A percentile compares a stretch with the other conserved stretches of the same genome.
Evolutionary conservation across 1,139 yeast genomes (phyloP).

Genomic region (Debaryomycetaceae sp.): DNA sequence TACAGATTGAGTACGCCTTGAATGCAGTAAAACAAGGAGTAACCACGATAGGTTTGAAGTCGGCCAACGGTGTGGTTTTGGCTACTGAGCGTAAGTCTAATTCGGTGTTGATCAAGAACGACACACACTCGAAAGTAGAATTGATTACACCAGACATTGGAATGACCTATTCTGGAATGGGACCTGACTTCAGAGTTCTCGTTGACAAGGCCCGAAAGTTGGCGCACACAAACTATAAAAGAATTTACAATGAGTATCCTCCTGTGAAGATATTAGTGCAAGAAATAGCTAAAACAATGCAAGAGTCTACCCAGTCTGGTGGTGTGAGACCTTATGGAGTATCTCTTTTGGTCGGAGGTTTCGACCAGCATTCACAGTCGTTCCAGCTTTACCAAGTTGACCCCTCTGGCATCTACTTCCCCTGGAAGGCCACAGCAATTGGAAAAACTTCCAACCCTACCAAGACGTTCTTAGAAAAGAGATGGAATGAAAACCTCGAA

Average conservation of each 20-base stretch:
- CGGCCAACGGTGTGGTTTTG: conserved; percentile 92
- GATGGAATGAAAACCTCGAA: conserved; percentile 97
- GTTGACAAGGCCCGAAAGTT: conserved; percentile 91
- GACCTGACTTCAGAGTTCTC: conserved; percentile 94
- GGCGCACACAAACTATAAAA: conserved; percentile 89
- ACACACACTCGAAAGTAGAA: conserved; percentile 75
- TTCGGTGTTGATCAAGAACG: conserved; percentile 73
- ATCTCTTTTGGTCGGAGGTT: conserved; percentile 88
- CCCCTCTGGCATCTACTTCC: conserved; percentile 96
- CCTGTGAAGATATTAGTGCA: conserved; percentile 93
- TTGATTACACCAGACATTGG: conserved; percentile 93
- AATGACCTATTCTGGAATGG: conserved; percentile 97
- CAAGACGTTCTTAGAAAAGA: conserved; percentile 92
- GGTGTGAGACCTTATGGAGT: conserved; percentile 99
- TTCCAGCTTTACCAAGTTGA: conserved; percentile 93
- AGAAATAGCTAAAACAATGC: conserved; percentile 94
- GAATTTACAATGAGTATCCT: conserved; percentile 93
- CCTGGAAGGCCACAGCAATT: conserved; percentile 99
- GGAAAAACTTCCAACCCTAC: conserved; percentile 95
- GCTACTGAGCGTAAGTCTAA: conserved; percentile 94
- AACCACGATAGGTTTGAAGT: conserved; percentile 92
- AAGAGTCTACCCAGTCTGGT: conserved; percentile 96
- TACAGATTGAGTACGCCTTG: conserved; percentile 96
- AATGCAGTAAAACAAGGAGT: conserved; percentile 98
- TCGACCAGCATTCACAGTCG: conserved; percentile 72